These are phyloP conservation scores for Picea sitchensis DNA, from an alignment of 75 land plant genomes.

Conservation along the genomic window DNA sequence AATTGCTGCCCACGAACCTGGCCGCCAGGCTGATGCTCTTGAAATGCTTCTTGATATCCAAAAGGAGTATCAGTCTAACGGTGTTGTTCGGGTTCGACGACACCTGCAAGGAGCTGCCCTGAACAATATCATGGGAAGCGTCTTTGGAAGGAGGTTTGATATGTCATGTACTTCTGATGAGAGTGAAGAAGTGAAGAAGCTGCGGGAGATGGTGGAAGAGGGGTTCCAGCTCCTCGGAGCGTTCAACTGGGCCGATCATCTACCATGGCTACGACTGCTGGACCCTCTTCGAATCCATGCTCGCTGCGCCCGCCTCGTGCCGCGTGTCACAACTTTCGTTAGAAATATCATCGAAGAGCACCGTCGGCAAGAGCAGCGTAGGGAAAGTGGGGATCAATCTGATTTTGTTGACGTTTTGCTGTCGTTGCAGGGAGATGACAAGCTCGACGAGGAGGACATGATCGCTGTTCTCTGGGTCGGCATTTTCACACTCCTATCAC, in stretches of 20 bases:
- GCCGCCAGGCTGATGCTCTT: slow-evolving; percentile 33
- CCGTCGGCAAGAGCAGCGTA: neutral
- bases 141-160: slow-evolving; percentile 46
- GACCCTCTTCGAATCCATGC: slow-evolving; percentile 40
- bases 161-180: neutral
- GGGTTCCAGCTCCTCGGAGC: slow-evolving; percentile 75
- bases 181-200: slow-evolving; percentile 19
- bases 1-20: slow-evolving; percentile 50
- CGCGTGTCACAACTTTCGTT: slow-evolving; percentile 44
- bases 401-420: slow-evolving; percentile 80
- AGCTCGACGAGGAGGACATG: slow-evolving; percentile 63
- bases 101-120: slow-evolving; percentile 62
- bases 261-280: slow-evolving; percentile 39
- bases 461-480: slow-evolving; percentile 76
- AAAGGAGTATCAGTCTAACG: slow-evolving; percentile 11
- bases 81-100: slow-evolving; percentile 15
- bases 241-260: slow-evolving; percentile 70
- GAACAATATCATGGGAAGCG: slow-evolving; percentile 65
- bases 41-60: slow-evolving; percentile 36
- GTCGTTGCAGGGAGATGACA: slow-evolving; percentile 44
- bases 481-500: neutral
- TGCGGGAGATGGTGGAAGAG: slow-evolving; percentile 57
- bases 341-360: slow-evolving; percentile 51
- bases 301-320: slow-evolving; percentile 58
- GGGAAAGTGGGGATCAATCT: slow-evolving; percentile 7